Evolutionary conservation across 2,329 filamentous ascomycete genomes (phyloP), one percentile per base, ranked within the genome.

Genomic region (Neofusicoccum umdonicola): DNA sequence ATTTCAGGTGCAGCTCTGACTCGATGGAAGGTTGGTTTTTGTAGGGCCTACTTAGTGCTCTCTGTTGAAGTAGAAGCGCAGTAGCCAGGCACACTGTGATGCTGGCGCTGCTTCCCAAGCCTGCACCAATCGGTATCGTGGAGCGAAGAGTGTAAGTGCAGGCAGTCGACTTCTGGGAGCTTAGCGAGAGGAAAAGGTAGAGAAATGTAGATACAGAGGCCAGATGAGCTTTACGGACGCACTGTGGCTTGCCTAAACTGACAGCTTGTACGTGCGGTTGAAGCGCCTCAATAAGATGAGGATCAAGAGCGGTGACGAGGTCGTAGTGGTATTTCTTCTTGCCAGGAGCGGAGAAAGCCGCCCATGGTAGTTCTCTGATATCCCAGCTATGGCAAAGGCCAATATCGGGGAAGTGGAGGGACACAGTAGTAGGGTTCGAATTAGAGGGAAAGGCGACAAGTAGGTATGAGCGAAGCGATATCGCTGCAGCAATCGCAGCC

Each of bases 261-360:
- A 99, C 87, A 64, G 83, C 78, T 64, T 83, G 82, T 27, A 97
- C 86, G 73, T 93, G 89, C 31, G 94, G 93, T 76, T 93, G 85
- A 70, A 98, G 86, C 2, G 92, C 90, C 45, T 85, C 87, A 61
- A 96, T 80, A 19, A 99, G 86, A 62, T 97, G 92, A 1, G 85
- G 84, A 73, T 99, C 95, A 66, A 99, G 87, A 54, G 86, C 84
- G 12, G 92, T 96, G 57, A 82, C 79, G 54, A 93, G 84, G 69
- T 95, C 92, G 79, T 97, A 97, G 81, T 98, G 98, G 72, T 89
- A 90, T 82, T 96, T 97, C 81, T 97, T 97, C 82, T 96, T 96
- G 35, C 84, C 85, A 0, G 92, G 88, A 19, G 89, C 85, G 22
- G 89, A 87, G 79, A 99, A 99, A 13, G 85, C 79, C 7, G 85